Evolutionary conservation across 1,284 basidiomycete genomes (phyloP).

Genomic region (Porodaedalea pini): DNA sequence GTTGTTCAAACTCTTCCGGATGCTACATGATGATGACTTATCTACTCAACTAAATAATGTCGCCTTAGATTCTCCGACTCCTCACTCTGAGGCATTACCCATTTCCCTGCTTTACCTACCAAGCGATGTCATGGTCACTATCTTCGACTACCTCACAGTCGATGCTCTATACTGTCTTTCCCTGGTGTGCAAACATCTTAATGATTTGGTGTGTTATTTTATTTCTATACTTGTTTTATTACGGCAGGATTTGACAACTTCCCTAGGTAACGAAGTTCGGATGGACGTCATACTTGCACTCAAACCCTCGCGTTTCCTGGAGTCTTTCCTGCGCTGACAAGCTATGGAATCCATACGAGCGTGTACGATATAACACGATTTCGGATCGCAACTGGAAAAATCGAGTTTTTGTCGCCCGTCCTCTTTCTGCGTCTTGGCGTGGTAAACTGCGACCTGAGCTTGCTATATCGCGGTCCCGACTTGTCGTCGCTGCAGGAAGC

Average conservation of each 20-base stretch:
- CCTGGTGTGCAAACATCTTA: constrained; percentile 12
- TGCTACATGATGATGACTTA: not conserved
- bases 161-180: constrained; percentile 1
- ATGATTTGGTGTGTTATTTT: constrained; percentile 14
- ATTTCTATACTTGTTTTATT: not conserved
- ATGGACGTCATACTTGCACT: constrained; percentile 51
- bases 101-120: constrained; percentile 9
- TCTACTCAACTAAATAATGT: not conserved
- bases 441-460: constrained; percentile 56
- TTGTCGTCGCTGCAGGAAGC: constrained; percentile 62
- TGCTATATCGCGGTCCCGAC: constrained; percentile 51
- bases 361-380: constrained; percentile 51
- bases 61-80: not conserved
- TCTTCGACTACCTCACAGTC: constrained; percentile 10
- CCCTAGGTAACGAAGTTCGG: constrained; percentile 57
- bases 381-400: constrained; percentile 55
- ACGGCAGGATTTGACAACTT: not conserved
- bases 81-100: not conserved
- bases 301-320: constrained; percentile 48
- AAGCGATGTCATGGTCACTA: constrained; percentile 11
- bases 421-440: constrained; percentile 61
- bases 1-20: not conserved
- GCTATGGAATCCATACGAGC: constrained; percentile 44
- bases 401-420: constrained; percentile 57
- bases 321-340: constrained; percentile 46